Evolutionary conservation across 2,329 filamentous ascomycete species (phyloP).

Genomic region (Zymoseptoria passerinii): DNA sequence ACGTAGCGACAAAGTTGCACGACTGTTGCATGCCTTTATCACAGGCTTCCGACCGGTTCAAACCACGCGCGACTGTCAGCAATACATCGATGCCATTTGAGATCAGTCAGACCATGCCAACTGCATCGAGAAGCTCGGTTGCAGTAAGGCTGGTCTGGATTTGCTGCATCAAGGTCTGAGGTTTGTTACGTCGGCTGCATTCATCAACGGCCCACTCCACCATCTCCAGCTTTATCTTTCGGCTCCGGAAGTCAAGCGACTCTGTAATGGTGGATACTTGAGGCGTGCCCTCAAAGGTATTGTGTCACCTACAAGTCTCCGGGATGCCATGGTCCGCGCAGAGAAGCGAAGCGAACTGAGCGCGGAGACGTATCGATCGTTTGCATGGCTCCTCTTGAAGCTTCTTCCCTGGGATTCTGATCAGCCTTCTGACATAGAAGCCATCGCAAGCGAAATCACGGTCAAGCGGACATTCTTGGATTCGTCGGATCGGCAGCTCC

Average conservation of each 20-base stretch:
- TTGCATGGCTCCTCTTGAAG: constrained; percentile 38
- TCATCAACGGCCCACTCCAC: constrained; percentile 36
- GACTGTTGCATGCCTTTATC: constrained; percentile 35
- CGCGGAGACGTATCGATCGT: constrained; percentile 21
- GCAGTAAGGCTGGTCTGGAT: constrained; percentile 28
- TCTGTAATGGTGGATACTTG: constrained; percentile 46
- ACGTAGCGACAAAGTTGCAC: constrained; percentile 9
- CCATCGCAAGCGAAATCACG: constrained; percentile 9
- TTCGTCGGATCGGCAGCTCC: constrained; percentile 24
- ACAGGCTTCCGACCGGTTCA: constrained; percentile 33
- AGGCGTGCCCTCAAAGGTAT: constrained; percentile 40
- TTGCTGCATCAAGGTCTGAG: constrained; percentile 37
- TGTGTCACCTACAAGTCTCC: constrained; percentile 47
- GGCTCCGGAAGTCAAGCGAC: constrained; percentile 39
- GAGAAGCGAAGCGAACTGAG: constrained; percentile 22
- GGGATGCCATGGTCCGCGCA: constrained; percentile 40
- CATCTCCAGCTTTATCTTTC: constrained; percentile 32
- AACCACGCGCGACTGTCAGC: constrained; percentile 33
- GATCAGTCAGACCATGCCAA: constrained; percentile 33
- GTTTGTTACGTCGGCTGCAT: constrained; percentile 36
- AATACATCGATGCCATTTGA: constrained; percentile 44
- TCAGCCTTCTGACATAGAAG: constrained; percentile 17
- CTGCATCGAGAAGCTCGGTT: constrained; percentile 36
- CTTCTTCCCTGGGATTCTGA: constrained; percentile 35
- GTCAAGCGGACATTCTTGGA: constrained; percentile 18